Evolutionary conservation across 1,139 yeast genomes (phyloP), one percentile per base, ranked within the genome.

Genomic region (Pichiaceae sp.): DNA sequence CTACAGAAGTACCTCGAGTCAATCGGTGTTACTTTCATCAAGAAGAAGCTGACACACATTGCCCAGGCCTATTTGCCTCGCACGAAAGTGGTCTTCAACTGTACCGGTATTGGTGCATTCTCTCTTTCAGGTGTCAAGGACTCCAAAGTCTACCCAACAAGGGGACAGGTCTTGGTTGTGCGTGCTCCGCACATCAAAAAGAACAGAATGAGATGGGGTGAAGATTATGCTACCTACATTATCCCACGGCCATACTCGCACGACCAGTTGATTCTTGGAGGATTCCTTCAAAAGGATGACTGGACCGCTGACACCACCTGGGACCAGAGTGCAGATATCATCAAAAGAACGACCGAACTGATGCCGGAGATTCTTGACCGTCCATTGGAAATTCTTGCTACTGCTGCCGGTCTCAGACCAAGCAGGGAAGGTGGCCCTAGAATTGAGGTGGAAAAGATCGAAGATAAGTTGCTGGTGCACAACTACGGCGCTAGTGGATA

Each of bases 401-500:
- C 72, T 26, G 80, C 72, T 0, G 74, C 84, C 4, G 91, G 87
- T 0, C 63, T 78, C 34, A 68, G 91, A 46, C 91, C 91, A 4
- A 65, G 77, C 33, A 70, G 89, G 54, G 63, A 70, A 33, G 85
- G 84, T 12, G 89, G 89, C 4, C 73, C 66, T 2, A 65, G 87
- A 40, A 70, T 81, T 32, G 86, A 78, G 50, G 54, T 56, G 30
- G 77, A 74, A 45, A 41, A 39, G 2, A 47, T 64, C 11, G 66
- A 63, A 15, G 63, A 57, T 7, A 61, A 63, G 34, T 40, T 62
- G 1, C 46, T 75, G 17, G 60, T 80, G 14, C 87, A 80, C 51
- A 78, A 79, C 54, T 78, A 79, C 50, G 93, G 91, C 23, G 84
- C 87, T 7, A 68, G 78, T 31, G 91, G 93, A 0, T 74, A 79